A percentile compares a stretch with the other conserved stretches of the same genome.
These are phyloP conservation scores for Heterobasidion occidentale DNA, from an alignment of 1,284 basidiomycete genomes.

Conservation along the genomic window DNA sequence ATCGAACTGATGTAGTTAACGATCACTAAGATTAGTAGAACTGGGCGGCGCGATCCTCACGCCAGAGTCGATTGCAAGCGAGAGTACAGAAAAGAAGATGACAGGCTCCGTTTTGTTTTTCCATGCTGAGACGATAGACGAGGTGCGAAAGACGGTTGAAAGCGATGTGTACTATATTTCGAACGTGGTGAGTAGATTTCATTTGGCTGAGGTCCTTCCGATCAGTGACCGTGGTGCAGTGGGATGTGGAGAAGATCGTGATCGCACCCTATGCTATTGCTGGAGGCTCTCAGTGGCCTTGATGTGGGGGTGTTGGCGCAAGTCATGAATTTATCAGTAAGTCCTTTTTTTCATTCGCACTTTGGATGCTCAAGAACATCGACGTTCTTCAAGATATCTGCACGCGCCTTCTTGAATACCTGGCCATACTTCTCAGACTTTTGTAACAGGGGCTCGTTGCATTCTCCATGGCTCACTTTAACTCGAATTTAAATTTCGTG, in stretches of 20 bases:
- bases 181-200: conserved; percentile 19
- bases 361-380: no score
- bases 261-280: background rate
- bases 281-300: background rate
- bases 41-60: conserved; percentile 20
- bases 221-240: background rate
- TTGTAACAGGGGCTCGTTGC: no score
- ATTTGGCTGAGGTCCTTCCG: background rate
- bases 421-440: no score
- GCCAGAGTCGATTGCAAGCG: conserved; percentile 15
- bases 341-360: no score
- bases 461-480: no score
- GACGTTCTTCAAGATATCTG: no score
- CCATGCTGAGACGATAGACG: conserved; percentile 20
- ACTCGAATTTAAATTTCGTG: no score
- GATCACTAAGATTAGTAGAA: conserved; percentile 9
- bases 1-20: background rate
- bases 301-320: no score
- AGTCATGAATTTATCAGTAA: no score
- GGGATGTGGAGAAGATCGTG: background rate
- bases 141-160: conserved; percentile 19
- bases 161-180: conserved; percentile 22
- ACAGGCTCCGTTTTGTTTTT: conserved; percentile 20
- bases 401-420: no score
- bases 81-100: conserved; percentile 16